Evolutionary conservation across 2,329 filamentous ascomycete species (phyloP).

Genomic region (Huntiella omanensis): DNA sequence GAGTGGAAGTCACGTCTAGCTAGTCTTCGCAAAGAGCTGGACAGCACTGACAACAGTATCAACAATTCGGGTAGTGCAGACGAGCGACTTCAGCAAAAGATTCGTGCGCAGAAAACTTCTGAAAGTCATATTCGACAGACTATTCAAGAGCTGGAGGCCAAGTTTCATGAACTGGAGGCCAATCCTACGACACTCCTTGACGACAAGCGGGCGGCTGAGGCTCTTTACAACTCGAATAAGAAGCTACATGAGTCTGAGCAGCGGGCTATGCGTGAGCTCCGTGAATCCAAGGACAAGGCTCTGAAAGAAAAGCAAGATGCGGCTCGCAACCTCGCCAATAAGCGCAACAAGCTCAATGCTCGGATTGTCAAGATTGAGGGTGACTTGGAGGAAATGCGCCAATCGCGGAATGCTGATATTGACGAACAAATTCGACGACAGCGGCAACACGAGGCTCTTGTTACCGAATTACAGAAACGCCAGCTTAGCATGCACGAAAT

Average conservation of each 20-base stretch:
- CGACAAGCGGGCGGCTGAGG: constrained; percentile 35
- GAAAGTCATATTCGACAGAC: constrained; percentile 46
- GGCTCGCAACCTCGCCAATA: constrained; percentile 41
- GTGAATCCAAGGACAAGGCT: constrained; percentile 41
- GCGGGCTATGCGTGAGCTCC: constrained; percentile 36
- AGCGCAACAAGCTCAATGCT: constrained; percentile 52
- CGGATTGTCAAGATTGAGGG: constrained; percentile 55
- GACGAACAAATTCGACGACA: background rate
- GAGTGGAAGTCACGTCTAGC: constrained; percentile 55
- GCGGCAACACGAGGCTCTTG: background rate
- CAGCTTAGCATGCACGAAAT: background rate
- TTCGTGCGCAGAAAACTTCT: constrained; percentile 56
- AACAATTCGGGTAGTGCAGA: constrained; percentile 53
- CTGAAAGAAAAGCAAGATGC: constrained; percentile 46
- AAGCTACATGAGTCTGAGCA: constrained; percentile 39
- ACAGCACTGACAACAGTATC: constrained; percentile 46
- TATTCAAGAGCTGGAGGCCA: constrained; percentile 27
- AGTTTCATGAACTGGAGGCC: constrained; percentile 33
- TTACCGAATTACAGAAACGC: background rate
- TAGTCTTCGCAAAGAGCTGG: constrained; percentile 52
- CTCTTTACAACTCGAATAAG: constrained; percentile 34
- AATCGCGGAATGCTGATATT: constrained; percentile 20
- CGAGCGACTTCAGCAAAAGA: constrained; percentile 56
- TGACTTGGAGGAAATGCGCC: constrained; percentile 51
- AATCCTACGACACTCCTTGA: constrained; percentile 42